These are phyloP conservation scores for Scheffersomyces lignicola DNA, from an alignment of 1,139 yeast species.

Conservation along the genomic window DNA sequence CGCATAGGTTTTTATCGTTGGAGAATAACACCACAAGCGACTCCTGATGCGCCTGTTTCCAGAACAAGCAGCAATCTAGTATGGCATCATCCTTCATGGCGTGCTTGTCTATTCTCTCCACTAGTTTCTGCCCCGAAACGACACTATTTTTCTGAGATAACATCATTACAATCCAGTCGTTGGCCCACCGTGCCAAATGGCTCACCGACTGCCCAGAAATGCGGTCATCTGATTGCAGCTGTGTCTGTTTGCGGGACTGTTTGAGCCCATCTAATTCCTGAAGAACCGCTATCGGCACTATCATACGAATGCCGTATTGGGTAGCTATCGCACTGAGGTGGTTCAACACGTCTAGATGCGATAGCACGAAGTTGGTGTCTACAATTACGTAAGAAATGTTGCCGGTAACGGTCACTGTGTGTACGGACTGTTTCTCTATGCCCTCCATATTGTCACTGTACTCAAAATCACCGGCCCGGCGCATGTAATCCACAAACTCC, in stretches of 20 bases:
- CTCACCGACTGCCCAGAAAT: constrained; percentile 42
- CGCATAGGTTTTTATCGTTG: constrained; percentile 80
- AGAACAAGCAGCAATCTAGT: constrained; percentile 78
- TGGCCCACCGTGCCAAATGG: constrained; percentile 68
- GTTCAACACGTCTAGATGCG: constrained; percentile 60
- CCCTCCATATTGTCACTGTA: constrained; percentile 19
- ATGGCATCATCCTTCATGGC: constrained; percentile 76
- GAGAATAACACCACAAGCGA: constrained; percentile 66
- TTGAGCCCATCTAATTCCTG: constrained; percentile 82
- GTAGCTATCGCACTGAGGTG: constrained; percentile 42
- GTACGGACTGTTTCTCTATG: constrained; percentile 12
- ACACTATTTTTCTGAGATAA: constrained; percentile 52
- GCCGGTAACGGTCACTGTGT: constrained; percentile 17
- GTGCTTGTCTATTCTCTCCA: constrained; percentile 46
- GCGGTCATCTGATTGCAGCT: constrained; percentile 11
- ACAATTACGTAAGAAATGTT: constrained; percentile 50
- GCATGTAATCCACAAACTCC: constrained; percentile 23
- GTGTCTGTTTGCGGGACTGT: constrained; percentile 24
- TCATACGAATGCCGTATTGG: constrained; percentile 47
- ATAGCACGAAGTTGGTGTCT: constrained; percentile 76
- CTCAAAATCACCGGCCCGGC: constrained; percentile 13
- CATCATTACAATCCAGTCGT: constrained; percentile 71
- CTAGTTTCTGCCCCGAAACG: constrained; percentile 65
- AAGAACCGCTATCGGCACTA: constrained; percentile 71
- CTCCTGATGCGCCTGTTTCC: constrained; percentile 38